phyloP scores from a whole-genome alignment of 768 basidiomycete genomes.

The Leccinum disarticulatum region DNA sequence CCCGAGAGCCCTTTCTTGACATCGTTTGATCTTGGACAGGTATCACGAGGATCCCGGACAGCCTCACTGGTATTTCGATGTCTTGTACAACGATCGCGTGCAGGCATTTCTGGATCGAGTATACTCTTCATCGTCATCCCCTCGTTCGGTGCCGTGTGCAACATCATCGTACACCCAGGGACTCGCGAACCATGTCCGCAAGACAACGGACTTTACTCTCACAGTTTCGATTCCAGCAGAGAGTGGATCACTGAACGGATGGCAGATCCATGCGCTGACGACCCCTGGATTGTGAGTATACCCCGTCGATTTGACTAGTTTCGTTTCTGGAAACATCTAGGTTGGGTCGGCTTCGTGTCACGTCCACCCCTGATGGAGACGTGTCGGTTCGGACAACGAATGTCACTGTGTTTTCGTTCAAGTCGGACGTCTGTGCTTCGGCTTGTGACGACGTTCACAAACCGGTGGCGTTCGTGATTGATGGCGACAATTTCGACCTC shows the following conservation, averaged over 20 bases:
- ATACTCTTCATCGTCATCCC: constrained; percentile 9
- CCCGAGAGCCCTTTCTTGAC: background rate
- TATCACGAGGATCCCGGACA: constrained; percentile 60
- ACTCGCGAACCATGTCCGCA: background rate
- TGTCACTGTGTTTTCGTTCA: constrained; percentile 25
- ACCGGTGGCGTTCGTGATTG: constrained; percentile 9
- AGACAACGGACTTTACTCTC: constrained; percentile 52
- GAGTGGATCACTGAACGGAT: constrained; percentile 70
- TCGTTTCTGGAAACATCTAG: constrained; percentile 7
- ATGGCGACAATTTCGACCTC: constrained; percentile 11
- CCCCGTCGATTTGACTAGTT: background rate
- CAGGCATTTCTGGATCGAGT: constrained; percentile 52
- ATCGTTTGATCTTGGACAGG: constrained; percentile 32
- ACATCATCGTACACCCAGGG: background rate
- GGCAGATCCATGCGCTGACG: constrained; percentile 55
- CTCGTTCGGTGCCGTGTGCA: background rate
- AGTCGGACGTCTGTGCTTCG: background rate
- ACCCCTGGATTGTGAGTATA: constrained; percentile 68
- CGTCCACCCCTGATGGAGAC: background rate
- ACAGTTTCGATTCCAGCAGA: constrained; percentile 71
- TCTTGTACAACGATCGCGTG: constrained; percentile 57
- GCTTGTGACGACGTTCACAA: background rate
- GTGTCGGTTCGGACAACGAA: constrained; percentile 26
- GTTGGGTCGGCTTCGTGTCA: constrained; percentile 24
- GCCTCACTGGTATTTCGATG: constrained; percentile 69